Conservation (phyloP, 768 basidiomycete species). For the Trametes cingulata region DNA sequence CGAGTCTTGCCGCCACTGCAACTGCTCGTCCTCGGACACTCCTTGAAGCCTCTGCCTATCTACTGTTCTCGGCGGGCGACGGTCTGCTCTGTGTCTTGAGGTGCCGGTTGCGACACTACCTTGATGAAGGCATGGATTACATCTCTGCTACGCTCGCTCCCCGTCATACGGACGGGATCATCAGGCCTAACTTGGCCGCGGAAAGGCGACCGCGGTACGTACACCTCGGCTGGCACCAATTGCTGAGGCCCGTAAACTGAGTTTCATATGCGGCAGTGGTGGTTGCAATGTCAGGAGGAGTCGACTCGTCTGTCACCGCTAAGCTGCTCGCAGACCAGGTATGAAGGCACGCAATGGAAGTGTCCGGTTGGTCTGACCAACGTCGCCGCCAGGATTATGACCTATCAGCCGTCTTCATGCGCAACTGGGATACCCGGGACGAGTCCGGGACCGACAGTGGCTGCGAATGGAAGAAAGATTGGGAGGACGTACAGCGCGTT, state of each 20-base stretch:
- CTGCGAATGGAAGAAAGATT: conserved; percentile 96
- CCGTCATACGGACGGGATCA: conserved; percentile 18
- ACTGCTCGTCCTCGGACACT: not conserved
- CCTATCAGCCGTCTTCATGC: conserved; percentile 90
- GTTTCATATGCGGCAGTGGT: conserved; percentile 63
- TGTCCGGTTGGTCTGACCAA: too few relatives aligned
- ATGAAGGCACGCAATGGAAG: too few relatives aligned
- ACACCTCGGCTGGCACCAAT: not conserved
- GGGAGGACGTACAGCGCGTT: conserved; percentile 85
- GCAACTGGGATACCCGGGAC: conserved; percentile 91
- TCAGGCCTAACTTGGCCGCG: conserved; percentile 21
- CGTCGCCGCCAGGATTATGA: conserved; percentile 64
- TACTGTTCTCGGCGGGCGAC: not conserved
- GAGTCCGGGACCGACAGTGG: conserved; percentile 77
- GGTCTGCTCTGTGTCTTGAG: too few relatives aligned
- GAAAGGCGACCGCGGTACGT: conserved; percentile 34
- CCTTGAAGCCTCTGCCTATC: not conserved
- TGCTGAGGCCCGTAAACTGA: too few relatives aligned
- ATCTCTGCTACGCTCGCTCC: conserved; percentile 13
- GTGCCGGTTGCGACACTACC: not conserved
- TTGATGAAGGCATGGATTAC: conserved; percentile 13
- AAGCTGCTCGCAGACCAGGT: conserved; percentile 70
- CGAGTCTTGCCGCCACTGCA: too few relatives aligned
- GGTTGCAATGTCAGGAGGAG: conserved; percentile 93
- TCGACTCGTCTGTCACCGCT: conserved; percentile 92